Evolutionary conservation across 345 rosid species (phyloP).

Genomic region (Sonneratia alba): DNA sequence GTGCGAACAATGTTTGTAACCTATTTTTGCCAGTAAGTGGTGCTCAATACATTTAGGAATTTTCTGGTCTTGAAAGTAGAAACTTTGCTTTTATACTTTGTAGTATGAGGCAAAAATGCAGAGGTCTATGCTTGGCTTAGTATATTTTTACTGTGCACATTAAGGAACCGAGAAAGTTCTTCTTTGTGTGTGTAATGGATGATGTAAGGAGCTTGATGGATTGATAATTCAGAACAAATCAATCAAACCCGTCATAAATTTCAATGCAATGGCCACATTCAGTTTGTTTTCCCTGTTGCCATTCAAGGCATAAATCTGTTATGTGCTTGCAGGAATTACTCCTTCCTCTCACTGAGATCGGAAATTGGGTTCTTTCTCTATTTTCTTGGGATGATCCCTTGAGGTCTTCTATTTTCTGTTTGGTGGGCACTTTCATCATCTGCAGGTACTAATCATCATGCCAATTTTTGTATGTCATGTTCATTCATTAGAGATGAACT

Average conservation of each 20-base stretch:
- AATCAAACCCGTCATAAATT: not conserved
- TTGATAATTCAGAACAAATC: not conserved
- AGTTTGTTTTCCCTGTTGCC: not conserved
- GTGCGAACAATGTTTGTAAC: not conserved
- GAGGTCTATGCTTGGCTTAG: not conserved
- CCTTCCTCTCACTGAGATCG: slow-evolving; percentile 53
- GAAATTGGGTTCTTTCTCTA: slow-evolving; percentile 50
- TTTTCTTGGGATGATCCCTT: slow-evolving; percentile 65
- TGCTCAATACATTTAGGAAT: not conserved
- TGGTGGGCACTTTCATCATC: slow-evolving; percentile 44
- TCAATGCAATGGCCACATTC: not conserved
- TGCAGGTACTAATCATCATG: slow-evolving; percentile 37
- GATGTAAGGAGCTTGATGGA: not conserved
- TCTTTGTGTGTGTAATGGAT: not conserved
- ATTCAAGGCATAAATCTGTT: not conserved
- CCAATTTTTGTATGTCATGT: not conserved
- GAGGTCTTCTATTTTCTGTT: slow-evolving; percentile 66
- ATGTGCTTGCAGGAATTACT: slow-evolving; percentile 62
- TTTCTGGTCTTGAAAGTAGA: not conserved
- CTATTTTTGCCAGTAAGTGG: not conserved
- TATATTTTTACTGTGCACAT: not conserved
- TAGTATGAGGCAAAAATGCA: not conserved
- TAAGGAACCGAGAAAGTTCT: not conserved
- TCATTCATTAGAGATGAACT: not conserved
- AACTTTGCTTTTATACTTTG: not conserved